phyloP scores from a whole-genome alignment of 1,284 basidiomycete species.

The Inonotus hispidus region DNA sequence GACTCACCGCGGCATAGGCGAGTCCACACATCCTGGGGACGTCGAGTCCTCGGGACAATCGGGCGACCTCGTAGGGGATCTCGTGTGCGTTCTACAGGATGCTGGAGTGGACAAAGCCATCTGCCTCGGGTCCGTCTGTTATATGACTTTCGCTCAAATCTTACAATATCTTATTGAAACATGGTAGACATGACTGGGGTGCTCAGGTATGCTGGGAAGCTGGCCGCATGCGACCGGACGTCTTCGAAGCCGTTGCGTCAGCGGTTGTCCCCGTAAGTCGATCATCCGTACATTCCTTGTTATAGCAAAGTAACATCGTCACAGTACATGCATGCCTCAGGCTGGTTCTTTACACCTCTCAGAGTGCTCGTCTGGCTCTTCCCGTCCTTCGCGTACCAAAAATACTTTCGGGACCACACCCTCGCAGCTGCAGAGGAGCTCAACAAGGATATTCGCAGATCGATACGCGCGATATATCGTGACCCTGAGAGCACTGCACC shows the following conservation, averaged over 20 bases:
- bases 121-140: constrained; percentile 50
- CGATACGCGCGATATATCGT: constrained; percentile 49
- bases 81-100: constrained; percentile 53
- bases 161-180: background rate
- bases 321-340: constrained; percentile 49
- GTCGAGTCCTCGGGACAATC: constrained; percentile 51
- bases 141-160: background rate
- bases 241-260: constrained; percentile 56
- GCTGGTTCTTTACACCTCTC: constrained; percentile 39
- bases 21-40: constrained; percentile 59
- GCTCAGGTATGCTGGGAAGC: constrained; percentile 60
- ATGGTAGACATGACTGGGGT: constrained; percentile 66
- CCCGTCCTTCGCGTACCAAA: constrained; percentile 54
- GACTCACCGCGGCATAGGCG: constrained; percentile 62
- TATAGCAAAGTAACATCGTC: background rate
- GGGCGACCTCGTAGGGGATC: constrained; percentile 53
- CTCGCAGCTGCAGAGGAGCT: constrained; percentile 46
- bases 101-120: constrained; percentile 43
- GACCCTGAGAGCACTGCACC: constrained; percentile 50
- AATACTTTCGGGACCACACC: constrained; percentile 51
- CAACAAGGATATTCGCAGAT: constrained; percentile 46
- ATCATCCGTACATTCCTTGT: constrained; percentile 1
- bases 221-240: constrained; percentile 55
- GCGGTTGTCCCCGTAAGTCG: constrained; percentile 49
- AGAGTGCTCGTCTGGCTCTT: constrained; percentile 36